These are phyloP conservation scores for Alternaria hordeiaustralica DNA, from an alignment of 2,329 filamentous ascomycete genomes.

Conservation along the genomic window DNA sequence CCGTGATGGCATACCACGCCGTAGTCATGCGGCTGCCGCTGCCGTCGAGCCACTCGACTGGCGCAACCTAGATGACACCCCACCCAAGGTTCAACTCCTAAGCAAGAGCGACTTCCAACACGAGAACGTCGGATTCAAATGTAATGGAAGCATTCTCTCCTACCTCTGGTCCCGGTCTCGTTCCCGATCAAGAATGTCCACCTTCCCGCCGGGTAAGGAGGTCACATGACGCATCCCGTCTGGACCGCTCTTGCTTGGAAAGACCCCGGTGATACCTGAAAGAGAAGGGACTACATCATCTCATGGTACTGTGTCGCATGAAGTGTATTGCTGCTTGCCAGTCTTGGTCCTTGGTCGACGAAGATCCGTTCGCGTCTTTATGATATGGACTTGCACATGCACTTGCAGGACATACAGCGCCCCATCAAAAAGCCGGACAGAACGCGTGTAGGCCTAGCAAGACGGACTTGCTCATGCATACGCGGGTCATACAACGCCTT, in stretches of 20 bases:
- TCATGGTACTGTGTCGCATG: background rate
- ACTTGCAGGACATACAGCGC: background rate
- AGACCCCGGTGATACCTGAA: background rate
- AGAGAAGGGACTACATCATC: background rate
- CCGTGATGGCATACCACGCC: background rate
- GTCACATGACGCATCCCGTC: background rate
- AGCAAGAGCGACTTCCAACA: background rate
- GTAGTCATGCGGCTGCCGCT: background rate
- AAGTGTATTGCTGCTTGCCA: background rate
- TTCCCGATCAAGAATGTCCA: background rate
- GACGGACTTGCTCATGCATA: background rate
- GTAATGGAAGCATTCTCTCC: background rate
- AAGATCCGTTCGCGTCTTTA: background rate
- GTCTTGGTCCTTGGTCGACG: background rate
- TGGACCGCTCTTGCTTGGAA: background rate
- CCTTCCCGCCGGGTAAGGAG: background rate
- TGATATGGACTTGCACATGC: background rate
- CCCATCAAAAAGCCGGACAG: background rate
- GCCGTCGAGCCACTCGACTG: background rate
- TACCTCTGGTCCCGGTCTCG: background rate
- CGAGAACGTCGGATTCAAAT: background rate
- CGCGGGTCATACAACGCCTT: too few species aligned
- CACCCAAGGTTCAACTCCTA: background rate
- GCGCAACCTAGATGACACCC: background rate
- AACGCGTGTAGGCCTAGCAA: background rate